These are phyloP conservation scores for Coccomyxa sp. DNA, from an alignment of 139 green algal species.

Conservation along the genomic window DNA sequence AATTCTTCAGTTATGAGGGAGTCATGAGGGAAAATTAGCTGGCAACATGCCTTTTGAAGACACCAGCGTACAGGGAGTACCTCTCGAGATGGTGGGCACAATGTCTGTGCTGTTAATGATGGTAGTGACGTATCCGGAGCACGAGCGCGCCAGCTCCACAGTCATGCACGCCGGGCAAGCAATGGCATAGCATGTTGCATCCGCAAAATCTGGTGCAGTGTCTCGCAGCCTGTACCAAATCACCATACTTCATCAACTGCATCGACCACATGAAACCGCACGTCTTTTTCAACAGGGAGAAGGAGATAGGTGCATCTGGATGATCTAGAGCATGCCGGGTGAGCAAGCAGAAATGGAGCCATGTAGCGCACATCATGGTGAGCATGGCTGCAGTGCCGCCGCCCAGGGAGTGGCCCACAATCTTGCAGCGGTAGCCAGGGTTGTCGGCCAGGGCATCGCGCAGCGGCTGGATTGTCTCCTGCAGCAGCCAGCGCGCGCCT, in stretches of 20 bases:
- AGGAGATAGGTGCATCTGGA: too few species aligned
- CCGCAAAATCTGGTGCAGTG: constrained; percentile 30
- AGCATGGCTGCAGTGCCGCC: constrained; percentile 80
- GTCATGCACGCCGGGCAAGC: constrained; percentile 85
- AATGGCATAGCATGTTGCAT: constrained; percentile 64
- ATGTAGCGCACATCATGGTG: constrained; percentile 73
- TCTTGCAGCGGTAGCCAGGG: constrained; percentile 30
- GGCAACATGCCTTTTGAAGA: too few species aligned
- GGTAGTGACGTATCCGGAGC: constrained; percentile 70
- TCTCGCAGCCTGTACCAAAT: constrained; percentile 4
- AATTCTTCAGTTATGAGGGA: background rate
- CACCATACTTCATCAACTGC: background rate
- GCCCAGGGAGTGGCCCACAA: constrained; percentile 79
- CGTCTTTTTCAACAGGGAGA: too few species aligned
- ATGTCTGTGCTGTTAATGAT: constrained; percentile 78
- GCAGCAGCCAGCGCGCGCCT: constrained; percentile 71
- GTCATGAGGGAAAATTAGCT: background rate
- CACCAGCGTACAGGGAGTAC: background rate
- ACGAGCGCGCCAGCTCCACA: constrained; percentile 67
- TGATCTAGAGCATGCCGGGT: too few species aligned
- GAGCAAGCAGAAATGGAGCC: too few species aligned
- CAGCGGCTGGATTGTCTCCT: constrained; percentile 37
- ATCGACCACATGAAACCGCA: too few species aligned
- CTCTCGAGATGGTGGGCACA: constrained; percentile 38
- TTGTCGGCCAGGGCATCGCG: constrained; percentile 42